Conservation (phyloP, 2,329 filamentous ascomycete genomes). For the Biscogniauxia mediterranea region DNA sequence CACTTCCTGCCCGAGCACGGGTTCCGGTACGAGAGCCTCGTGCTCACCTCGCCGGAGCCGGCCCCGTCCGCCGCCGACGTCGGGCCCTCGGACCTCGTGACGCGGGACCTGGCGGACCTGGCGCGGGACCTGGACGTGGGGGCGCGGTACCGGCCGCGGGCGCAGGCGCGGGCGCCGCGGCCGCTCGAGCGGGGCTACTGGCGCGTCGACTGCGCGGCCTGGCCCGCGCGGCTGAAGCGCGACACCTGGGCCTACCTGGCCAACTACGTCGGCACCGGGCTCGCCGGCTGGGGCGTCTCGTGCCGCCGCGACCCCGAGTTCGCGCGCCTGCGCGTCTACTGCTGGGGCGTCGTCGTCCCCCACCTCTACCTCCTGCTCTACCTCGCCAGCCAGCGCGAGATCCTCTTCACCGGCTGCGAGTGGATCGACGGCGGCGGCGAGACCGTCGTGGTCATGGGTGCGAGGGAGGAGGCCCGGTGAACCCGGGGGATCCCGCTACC, state of each 20-base stretch:
- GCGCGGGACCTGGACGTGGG: constrained; percentile 50
- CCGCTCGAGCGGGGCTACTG: constrained; percentile 76
- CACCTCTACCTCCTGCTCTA: constrained; percentile 76
- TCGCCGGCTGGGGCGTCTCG: constrained; percentile 67
- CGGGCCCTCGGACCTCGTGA: constrained; percentile 51
- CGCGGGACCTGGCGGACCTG: constrained; percentile 52
- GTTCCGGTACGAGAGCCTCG: constrained; percentile 36
- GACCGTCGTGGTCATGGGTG: constrained; percentile 45
- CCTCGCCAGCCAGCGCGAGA: constrained; percentile 63
- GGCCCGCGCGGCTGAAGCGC: constrained; percentile 48
- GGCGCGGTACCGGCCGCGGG: constrained; percentile 51
- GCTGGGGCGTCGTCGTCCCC: constrained; percentile 71
- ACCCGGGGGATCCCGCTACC: not conserved
- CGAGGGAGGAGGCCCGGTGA: constrained; percentile 19
- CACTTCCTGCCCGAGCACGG: constrained; percentile 26
- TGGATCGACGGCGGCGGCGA: constrained; percentile 68
- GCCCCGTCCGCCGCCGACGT: constrained; percentile 45
- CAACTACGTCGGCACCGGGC: constrained; percentile 57
- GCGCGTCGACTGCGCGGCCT: constrained; percentile 59
- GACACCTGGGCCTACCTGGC: constrained; percentile 62
- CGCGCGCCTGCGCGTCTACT: constrained; percentile 63
- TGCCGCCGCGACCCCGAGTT: constrained; percentile 46
- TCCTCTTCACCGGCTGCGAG: constrained; percentile 54
- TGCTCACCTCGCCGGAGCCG: constrained; percentile 56
- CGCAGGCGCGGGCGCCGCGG: constrained; percentile 48